phyloP scores from a whole-genome alignment of 2,329 filamentous ascomycete species.

The Paracamarosporium sp. region DNA sequence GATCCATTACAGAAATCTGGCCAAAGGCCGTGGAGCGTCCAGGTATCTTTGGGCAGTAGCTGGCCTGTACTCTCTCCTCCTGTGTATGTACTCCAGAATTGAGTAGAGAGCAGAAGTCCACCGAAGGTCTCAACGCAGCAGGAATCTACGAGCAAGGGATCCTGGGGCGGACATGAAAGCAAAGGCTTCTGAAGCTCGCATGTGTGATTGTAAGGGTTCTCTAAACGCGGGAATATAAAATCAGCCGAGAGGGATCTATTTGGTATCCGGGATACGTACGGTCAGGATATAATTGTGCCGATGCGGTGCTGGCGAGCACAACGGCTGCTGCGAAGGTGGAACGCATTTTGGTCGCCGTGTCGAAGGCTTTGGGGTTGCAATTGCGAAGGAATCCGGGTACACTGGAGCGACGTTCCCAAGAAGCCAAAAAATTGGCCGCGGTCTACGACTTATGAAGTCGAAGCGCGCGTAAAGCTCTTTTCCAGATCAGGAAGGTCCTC shows the following conservation, averaged over 20 bases:
- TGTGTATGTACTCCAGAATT: constrained; percentile 71
- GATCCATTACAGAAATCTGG: constrained; percentile 61
- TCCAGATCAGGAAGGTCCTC: constrained; percentile 40
- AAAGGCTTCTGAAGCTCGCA: constrained; percentile 54
- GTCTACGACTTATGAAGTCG: constrained; percentile 19
- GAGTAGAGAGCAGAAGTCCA: constrained; percentile 66
- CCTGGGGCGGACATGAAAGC: constrained; percentile 41
- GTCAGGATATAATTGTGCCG: constrained; percentile 53
- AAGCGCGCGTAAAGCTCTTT: constrained; percentile 31
- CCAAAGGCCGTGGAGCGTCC: constrained; percentile 69
- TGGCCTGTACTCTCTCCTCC: constrained; percentile 65
- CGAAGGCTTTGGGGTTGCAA: constrained; percentile 5
- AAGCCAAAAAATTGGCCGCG: constrained; percentile 10
- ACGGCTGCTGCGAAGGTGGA: constrained; percentile 18
- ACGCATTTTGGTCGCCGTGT: constrained; percentile 27
- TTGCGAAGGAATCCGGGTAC: constrained; percentile 7
- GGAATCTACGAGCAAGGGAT: constrained; percentile 57
- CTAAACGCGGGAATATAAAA: too few species aligned
- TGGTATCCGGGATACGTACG: too few species aligned
- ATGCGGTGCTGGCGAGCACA: constrained; percentile 27
- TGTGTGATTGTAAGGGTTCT: constrained; percentile 63
- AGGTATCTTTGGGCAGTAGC: constrained; percentile 62
- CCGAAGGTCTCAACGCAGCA: constrained; percentile 72
- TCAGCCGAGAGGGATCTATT: too few species aligned
- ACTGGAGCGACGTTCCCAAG: constrained; percentile 12